Evolutionary conservation across 306 rosid species (phyloP).

Genomic region (Arachis hypogaea): DNA sequence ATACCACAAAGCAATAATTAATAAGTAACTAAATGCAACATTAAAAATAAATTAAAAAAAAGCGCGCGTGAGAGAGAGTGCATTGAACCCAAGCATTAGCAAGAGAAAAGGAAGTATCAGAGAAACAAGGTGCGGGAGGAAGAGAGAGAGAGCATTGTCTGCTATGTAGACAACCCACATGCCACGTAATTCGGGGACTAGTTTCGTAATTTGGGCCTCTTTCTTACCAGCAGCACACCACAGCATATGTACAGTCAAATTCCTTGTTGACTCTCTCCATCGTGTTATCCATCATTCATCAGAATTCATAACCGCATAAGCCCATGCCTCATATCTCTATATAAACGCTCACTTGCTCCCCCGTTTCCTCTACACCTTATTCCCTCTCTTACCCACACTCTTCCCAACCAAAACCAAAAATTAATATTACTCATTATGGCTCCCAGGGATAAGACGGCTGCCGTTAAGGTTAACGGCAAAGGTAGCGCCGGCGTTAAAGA

Average conservation of each 20-base stretch:
- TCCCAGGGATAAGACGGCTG: slow-evolving; percentile 63
- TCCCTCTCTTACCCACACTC: neutral
- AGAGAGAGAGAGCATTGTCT: slow-evolving; percentile 38
- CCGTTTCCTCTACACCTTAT: slow-evolving; percentile 10
- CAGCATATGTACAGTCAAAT: slow-evolving; percentile 65
- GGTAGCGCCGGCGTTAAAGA: slow-evolving; percentile 52
- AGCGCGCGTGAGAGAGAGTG: neutral
- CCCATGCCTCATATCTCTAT: slow-evolving; percentile 39
- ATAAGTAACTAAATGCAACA: neutral
- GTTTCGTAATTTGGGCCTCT: slow-evolving; percentile 40
- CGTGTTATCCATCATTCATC: slow-evolving; percentile 14
- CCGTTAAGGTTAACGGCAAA: slow-evolving; percentile 37
- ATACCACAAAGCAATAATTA: neutral
- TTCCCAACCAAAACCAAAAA: neutral
- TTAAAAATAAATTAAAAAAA: neutral
- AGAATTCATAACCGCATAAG: slow-evolving; percentile 16
- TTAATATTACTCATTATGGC: slow-evolving; percentile 52
- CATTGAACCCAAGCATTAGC: neutral
- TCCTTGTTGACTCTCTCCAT: slow-evolving; percentile 50
- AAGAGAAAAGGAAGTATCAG: slow-evolving; percentile 34
- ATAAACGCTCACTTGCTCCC: slow-evolving; percentile 20
- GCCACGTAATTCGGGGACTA: slow-evolving; percentile 72
- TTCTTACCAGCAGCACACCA: slow-evolving; percentile 37
- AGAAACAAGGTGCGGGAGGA: slow-evolving; percentile 30
- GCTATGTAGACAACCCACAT: slow-evolving; percentile 53